These are phyloP conservation scores for Pouteria campechiana DNA, from an alignment of 179 eudicot genomes.

Conservation along the genomic window DNA sequence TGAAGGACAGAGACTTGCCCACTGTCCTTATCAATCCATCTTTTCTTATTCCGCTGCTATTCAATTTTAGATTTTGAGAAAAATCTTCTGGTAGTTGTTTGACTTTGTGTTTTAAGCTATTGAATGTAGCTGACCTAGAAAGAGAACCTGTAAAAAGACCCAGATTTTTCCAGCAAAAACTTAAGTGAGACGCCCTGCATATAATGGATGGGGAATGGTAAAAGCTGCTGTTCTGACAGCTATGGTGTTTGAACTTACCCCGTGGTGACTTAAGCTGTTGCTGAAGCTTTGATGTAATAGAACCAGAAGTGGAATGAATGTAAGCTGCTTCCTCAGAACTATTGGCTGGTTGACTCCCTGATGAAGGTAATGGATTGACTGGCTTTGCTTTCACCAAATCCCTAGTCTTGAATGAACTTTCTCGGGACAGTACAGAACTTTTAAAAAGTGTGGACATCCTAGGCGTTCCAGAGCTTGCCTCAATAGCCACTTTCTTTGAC, in stretches of 20 bases:
- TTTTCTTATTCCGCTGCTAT: too few species aligned
- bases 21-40: slow-evolving; percentile 40
- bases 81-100: slow-evolving; percentile 49
- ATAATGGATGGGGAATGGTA: too few species aligned
- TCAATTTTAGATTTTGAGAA: slow-evolving; percentile 47
- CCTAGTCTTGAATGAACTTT: slow-evolving; percentile 29
- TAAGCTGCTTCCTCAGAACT: slow-evolving; percentile 32
- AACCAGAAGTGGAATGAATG: slow-evolving; percentile 27
- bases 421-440: slow-evolving; percentile 37
- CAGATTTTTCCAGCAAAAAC: too few species aligned
- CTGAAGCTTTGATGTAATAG: too few species aligned
- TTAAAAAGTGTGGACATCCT: slow-evolving; percentile 26
- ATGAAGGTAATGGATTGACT: slow-evolving; percentile 21
- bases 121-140: slow-evolving; percentile 68
- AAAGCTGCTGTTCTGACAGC: too few species aligned
- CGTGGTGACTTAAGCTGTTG: slow-evolving; percentile 10
- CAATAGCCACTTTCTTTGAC: slow-evolving; percentile 48
- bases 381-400: slow-evolving; percentile 45
- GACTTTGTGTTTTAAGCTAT: slow-evolving; percentile 41
- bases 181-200: too few species aligned
- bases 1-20: slow-evolving; percentile 70
- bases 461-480: slow-evolving; percentile 37
- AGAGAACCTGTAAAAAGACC: slow-evolving; percentile 42
- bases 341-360: slow-evolving; percentile 14
- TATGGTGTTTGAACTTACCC: too few species aligned